Base-by-base conservation (phyloP, 257 asterid genomes). In the Apocynum venetum region DNA sequence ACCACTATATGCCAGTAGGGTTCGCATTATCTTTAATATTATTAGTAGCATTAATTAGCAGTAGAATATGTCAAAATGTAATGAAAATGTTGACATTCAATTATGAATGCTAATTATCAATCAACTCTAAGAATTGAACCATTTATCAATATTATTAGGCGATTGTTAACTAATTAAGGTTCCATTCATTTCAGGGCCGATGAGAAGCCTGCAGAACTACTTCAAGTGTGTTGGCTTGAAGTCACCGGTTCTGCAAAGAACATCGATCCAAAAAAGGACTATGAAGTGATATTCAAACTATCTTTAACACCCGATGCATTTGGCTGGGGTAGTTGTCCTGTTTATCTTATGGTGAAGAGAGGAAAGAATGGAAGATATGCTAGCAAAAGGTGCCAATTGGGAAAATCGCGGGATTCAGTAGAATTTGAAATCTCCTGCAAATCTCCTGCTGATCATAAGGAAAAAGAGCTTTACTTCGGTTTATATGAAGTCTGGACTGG, bases 191-290 rank as follows among this genome's bases (percentile, higher is more conserved):
- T 25, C 56, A 51, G 56, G 56, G 56, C 56, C 68, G 80, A 82
- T 31, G 19, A 41, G 14, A 40, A 8, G 56, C 73, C 88, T 0
- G 92, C 81, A 10, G 86, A 83, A 46, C 76, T 88, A 56, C 35
- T 72, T 11, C 91, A 90, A 79, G 91, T 85, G 57, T 44, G 76
- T 36, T 88, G 95, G 95, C 88, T 90, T 8, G 95, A 90, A 80
- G 90, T 90, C 0, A 87, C 87, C 0, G 85, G 88, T 12, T 77
- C 77, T 4, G 84, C 84, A 14, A 71, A 51, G 13, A 51, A 7
- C 6, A 76, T 74, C 0, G 20, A 72, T 1, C 81, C 83, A 0
- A 14, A n/a, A 8, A 90, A 80, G 86, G 63, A 35, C 48, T 90
- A 81, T 59, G 86, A 84, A 12, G 91, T 85, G 53, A 80, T 76